Percentiles rank a stretch among this genome's conserved stretches.
Conservation (phyloP, 108 stramenopile genomes). For the Skeletonema marinoi region DNA sequence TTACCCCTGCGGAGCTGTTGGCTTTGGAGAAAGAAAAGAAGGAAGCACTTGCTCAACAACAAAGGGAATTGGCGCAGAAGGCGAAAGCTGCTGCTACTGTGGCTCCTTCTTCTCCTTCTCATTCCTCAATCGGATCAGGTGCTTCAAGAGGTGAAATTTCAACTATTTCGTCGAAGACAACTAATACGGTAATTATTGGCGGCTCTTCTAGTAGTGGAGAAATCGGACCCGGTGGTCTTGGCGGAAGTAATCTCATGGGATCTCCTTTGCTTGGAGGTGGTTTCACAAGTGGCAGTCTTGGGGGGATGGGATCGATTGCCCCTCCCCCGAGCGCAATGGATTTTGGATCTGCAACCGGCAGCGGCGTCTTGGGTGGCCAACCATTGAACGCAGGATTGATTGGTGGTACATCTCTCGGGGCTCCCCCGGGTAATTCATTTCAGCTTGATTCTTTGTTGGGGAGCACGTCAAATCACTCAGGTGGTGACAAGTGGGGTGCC, state of each 20-base stretch:
- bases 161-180: slow-evolving; percentile 6
- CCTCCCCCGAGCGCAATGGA: slow-evolving; percentile 22
- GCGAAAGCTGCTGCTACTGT: slow-evolving; percentile 8
- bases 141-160: slow-evolving; percentile 19
- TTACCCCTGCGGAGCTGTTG: slow-evolving; percentile 42
- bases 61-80: slow-evolving; percentile 22
- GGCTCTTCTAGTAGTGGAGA: slow-evolving; percentile 17
- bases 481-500: slow-evolving; percentile 43
- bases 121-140: slow-evolving; percentile 37
- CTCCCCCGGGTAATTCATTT: slow-evolving; percentile 25
- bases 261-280: slow-evolving; percentile 29
- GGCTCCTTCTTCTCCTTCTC: slow-evolving; percentile 18
- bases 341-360: slow-evolving; percentile 48
- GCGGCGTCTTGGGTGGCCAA: slow-evolving; percentile 45
- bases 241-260: slow-evolving; percentile 32
- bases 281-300: slow-evolving; percentile 23
- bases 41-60: slow-evolving; percentile 33
- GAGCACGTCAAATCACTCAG: slow-evolving; percentile 3
- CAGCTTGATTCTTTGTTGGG: slow-evolving; percentile 29
- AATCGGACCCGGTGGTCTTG: slow-evolving; percentile 7
- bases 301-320: slow-evolving; percentile 46
- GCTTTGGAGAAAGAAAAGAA: slow-evolving; percentile 40
- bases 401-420: slow-evolving; percentile 36
- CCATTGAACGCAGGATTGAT: slow-evolving; percentile 40
- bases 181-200: slow-evolving; percentile 6